Conservation (phyloP, 2,329 filamentous ascomycete species). For the Kalmusia sp. region DNA sequence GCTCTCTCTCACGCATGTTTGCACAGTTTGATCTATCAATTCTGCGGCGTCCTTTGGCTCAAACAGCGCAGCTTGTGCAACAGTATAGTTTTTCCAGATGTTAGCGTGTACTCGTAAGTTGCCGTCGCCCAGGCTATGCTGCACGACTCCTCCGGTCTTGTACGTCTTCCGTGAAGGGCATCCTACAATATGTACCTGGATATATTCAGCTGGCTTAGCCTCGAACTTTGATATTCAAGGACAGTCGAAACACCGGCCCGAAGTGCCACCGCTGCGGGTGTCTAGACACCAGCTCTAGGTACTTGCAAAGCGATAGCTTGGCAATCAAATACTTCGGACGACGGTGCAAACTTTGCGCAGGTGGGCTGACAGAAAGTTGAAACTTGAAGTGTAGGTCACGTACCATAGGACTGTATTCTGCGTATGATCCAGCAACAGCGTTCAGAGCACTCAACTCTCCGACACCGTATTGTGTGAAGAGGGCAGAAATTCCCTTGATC, state of each 20-base stretch:
- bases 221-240: not conserved
- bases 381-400: constrained; percentile 23
- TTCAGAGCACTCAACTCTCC: constrained; percentile 72
- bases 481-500: constrained; percentile 66
- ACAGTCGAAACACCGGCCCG: constrained; percentile 11
- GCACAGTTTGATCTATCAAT: constrained; percentile 59
- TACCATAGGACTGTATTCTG: constrained; percentile 72
- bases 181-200: constrained; percentile 62
- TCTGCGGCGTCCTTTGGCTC: constrained; percentile 55
- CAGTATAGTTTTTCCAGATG: constrained; percentile 58
- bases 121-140: constrained; percentile 72
- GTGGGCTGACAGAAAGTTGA: not conserved
- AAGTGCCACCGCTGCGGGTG: not conserved
- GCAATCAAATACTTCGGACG: not conserved
- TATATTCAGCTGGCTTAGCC: not conserved
- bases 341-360: not conserved
- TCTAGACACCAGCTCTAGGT: not conserved
- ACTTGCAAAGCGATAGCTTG: not conserved
- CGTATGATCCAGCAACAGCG: constrained; percentile 74
- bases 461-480: constrained; percentile 79
- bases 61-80: constrained; percentile 55
- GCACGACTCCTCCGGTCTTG: constrained; percentile 54
- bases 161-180: constrained; percentile 55
- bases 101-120: constrained; percentile 59
- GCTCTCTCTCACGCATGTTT: constrained; percentile 59